phyloP scores from a whole-genome alignment of 371 early-diverging fungal genomes.

The Mortierella sp. region DNA sequence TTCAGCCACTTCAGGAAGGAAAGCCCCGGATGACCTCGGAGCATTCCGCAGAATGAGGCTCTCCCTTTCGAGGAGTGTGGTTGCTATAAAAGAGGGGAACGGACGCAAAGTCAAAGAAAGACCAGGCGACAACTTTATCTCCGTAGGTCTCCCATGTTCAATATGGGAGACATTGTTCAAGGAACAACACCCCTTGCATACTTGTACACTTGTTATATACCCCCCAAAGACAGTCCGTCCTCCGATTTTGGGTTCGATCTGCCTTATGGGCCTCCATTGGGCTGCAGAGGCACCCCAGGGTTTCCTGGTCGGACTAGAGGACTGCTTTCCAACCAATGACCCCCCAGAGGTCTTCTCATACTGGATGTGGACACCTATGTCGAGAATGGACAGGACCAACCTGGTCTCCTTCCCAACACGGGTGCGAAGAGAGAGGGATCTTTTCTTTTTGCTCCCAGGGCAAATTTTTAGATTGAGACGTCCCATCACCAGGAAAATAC shows the following conservation, averaged over 20 bases:
- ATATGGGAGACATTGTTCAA: conserved; percentile 43
- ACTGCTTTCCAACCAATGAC: no score
- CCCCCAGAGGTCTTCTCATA: no score
- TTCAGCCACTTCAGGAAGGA: conserved; percentile 45
- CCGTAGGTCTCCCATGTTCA: conserved; percentile 46
- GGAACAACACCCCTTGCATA: background rate
- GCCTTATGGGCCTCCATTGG: background rate
- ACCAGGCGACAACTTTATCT: conserved; percentile 48
- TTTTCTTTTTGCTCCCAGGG: no score
- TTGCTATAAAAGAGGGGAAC: conserved; percentile 52
- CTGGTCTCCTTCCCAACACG: no score
- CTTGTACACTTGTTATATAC: background rate
- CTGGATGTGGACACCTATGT: no score
- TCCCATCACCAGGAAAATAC: no score
- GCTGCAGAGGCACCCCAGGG: no score
- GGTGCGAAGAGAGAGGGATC: no score
- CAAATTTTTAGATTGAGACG: no score
- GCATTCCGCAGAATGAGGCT: conserved; percentile 39
- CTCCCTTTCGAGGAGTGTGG: conserved; percentile 46
- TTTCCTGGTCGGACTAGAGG: no score
- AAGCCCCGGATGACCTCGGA: conserved; percentile 44
- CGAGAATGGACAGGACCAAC: no score
- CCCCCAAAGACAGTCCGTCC: background rate
- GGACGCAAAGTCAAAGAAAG: conserved; percentile 39
- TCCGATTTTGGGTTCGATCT: background rate